phyloP scores from a whole-genome alignment of 139 green algal species.

The Asterochloris sp. region DNA sequence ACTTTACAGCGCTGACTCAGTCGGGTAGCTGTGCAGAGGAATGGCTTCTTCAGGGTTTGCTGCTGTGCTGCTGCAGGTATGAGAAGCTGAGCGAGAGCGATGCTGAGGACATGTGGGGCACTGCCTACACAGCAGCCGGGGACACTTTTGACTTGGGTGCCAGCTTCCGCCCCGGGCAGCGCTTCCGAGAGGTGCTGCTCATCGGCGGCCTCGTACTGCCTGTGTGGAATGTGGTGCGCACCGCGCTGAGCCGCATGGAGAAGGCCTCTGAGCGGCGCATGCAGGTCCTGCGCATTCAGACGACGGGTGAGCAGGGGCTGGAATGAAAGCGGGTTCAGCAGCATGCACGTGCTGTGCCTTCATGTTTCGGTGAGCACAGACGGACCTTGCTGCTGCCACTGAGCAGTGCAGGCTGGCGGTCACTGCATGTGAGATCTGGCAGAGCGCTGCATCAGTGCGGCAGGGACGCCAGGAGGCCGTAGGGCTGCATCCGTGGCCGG shows the following conservation, averaged over 20 bases:
- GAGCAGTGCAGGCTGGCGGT: not conserved
- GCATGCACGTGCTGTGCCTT: slow-evolving; percentile 16
- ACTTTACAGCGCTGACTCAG: no score
- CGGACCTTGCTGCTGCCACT: not conserved
- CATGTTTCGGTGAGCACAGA: not conserved
- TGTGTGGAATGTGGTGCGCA: slow-evolving; percentile 48
- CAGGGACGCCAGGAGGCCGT: not conserved
- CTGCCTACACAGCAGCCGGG: slow-evolving; percentile 28
- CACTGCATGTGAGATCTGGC: not conserved
- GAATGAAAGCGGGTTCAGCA: slow-evolving; percentile 11
- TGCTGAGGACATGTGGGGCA: slow-evolving; percentile 33
- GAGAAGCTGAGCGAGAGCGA: not conserved
- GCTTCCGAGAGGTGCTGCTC: slow-evolving; percentile 39
- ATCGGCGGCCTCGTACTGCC: slow-evolving; percentile 53
- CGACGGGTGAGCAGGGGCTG: slow-evolving; percentile 24
- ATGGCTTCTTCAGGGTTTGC: no score
- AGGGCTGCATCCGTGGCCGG: not conserved
- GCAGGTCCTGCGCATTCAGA: slow-evolving; percentile 49
- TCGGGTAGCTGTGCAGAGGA: no score
- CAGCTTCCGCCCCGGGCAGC: not conserved
- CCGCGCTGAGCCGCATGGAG: slow-evolving; percentile 32
- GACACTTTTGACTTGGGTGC: slow-evolving; percentile 11
- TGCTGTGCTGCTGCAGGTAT: slow-evolving; percentile 21
- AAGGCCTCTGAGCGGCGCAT: slow-evolving; percentile 35
- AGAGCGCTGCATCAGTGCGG: not conserved